Percentiles rank a stretch among this genome's conserved stretches.
phyloP scores from a whole-genome alignment of 352 stramenopile genomes.

The Globisporangium ultimum region DNA sequence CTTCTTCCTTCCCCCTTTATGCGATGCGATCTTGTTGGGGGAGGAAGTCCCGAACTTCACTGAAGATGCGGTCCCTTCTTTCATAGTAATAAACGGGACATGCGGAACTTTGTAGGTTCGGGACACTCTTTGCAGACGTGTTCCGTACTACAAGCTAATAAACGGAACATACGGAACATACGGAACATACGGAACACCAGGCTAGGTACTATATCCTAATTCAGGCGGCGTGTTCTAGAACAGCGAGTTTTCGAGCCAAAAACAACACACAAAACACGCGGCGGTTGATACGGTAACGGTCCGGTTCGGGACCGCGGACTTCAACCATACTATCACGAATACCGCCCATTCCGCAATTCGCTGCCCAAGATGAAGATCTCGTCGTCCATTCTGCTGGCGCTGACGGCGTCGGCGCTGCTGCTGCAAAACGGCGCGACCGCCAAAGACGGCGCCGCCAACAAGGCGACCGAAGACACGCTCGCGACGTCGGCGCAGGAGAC shows the following conservation, averaged over 20 bases:
- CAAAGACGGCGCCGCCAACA: neutral
- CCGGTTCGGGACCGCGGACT: too few species aligned
- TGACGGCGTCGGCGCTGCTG: conserved; percentile 45
- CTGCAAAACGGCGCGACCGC: conserved; percentile 12
- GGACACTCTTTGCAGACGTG: neutral
- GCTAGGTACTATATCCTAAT: neutral
- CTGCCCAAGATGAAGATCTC: conserved; percentile 49
- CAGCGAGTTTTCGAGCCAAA: neutral
- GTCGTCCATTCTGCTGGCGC: conserved; percentile 24
- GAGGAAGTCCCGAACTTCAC: neutral
- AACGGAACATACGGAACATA: neutral
- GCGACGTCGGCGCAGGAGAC: conserved; percentile 12
- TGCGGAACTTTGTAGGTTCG: neutral
- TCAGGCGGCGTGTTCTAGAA: neutral
- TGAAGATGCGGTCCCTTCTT: neutral
- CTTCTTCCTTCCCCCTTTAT: conserved; percentile 8
- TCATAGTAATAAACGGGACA: neutral
- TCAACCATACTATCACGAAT: neutral
- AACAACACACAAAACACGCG: neutral
- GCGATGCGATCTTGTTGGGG: conserved; percentile 11
- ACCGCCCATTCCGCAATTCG: conserved; percentile 8
- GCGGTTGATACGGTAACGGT: conserved; percentile 11
- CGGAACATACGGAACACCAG: neutral
- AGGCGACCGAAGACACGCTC: conserved; percentile 1
- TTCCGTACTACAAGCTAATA: neutral